These are phyloP conservation scores for Leptographium flavum DNA, from an alignment of 2,329 filamentous ascomycete genomes.

Conservation along the genomic window DNA sequence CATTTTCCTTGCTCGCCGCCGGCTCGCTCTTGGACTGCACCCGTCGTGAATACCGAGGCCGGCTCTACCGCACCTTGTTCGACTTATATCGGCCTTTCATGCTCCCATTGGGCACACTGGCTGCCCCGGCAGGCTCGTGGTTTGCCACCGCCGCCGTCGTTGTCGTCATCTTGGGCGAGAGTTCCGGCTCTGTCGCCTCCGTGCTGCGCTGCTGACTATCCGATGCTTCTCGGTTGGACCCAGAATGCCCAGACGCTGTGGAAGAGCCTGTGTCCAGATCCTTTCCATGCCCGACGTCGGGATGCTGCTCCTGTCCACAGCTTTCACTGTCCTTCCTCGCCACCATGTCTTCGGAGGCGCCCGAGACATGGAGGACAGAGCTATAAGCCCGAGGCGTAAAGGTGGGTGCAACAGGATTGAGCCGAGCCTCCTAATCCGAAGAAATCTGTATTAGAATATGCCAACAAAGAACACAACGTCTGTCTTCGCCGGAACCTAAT, in stretches of 20 bases:
- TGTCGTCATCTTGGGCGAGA: neutral
- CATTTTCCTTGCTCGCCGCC: neutral
- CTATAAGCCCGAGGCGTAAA: slow-evolving; percentile 34
- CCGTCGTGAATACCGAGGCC: slow-evolving; percentile 25
- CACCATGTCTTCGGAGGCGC: too few species aligned
- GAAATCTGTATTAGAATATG: slow-evolving; percentile 28
- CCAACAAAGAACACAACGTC: slow-evolving; percentile 23
- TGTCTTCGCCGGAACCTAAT: slow-evolving; percentile 21
- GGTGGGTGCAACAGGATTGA: slow-evolving; percentile 40
- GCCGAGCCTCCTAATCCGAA: slow-evolving; percentile 30
- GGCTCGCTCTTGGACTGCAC: slow-evolving; percentile 32
- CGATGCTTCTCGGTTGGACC: neutral
- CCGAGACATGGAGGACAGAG: too few species aligned
- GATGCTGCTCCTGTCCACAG: too few species aligned
- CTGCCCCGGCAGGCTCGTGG: neutral
- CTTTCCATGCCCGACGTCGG: too few species aligned
- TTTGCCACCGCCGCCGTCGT: neutral
- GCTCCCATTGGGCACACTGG: neutral
- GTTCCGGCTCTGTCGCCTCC: slow-evolving; percentile 6
- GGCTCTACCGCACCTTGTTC: slow-evolving; percentile 8
- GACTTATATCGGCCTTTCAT: slow-evolving; percentile 4
- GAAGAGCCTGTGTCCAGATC: neutral
- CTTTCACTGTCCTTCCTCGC: too few species aligned
- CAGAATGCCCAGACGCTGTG: slow-evolving; percentile 2
- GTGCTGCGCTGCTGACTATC: slow-evolving; percentile 6